Base-by-base conservation (phyloP, 495 filamentous ascomycete species). In the Mycothermus thermophilus region DNA sequence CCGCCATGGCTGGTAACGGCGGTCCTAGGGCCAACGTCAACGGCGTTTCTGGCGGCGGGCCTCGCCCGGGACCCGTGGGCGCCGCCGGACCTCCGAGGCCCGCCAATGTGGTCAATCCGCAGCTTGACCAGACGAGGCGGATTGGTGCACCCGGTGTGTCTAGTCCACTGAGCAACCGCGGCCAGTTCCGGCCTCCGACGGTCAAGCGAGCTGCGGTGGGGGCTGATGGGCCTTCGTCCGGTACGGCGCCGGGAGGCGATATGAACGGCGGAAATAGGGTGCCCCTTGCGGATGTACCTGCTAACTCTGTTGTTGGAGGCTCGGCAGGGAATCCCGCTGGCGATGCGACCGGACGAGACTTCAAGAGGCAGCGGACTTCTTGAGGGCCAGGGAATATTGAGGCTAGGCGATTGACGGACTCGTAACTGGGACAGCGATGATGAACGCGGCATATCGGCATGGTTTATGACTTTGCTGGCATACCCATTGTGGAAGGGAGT, bases 131-230 rank as follows among this genome's bases (percentile, higher is more conserved):
- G 27, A 59, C 74, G 34, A 65, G 83, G 22, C 69, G 74, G 41
- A 80, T 93, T 30, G 85, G 84, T 3, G 80, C 77, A 32, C 83
- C 84, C 3, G 64, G 53, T n/a, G 48, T 42, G 20, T 59, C 63
- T 16, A 76, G 71, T 49, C 74, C 74, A 8, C 48, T 74, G 16
- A 61, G 54, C 18, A 80, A 79, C 47, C 57, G 76, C 12, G 54
- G 59, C 1, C 60, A 60, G 37, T 83, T 78, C 36, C 71, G 71
- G 31, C 74, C 74, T 14, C 70, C 71, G 7, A 69, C 68, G 4
- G 64, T 47, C 8, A 78, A 76, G 46, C 58, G 72, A 27, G 60
- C 63, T 12, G 39, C 42, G 12, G 39, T 12, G 7, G 32, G 29
- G 7, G 32, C 14, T 3, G 31, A 19, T 8, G 35, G 24, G 8